Base-by-base conservation (phyloP, 2,329 filamentous ascomycete genomes). In the Calonectria crousiana region DNA sequence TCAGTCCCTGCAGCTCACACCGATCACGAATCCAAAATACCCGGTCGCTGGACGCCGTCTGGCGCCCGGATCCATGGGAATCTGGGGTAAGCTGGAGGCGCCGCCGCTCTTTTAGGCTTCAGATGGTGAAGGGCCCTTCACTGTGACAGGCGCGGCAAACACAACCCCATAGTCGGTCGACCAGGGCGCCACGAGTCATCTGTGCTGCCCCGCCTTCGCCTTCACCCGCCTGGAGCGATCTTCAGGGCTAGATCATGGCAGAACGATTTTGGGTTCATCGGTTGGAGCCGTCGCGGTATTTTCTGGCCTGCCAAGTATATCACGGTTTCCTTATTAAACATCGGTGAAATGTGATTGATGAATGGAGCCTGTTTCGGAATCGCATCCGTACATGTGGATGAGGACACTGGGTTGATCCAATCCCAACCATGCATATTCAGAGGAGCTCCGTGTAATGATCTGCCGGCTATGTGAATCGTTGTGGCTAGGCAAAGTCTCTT, bases 61-160 rank as follows among this genome's bases (percentile, higher is more conserved):
- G 62, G 20, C 60, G 71, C 69, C 73, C 72, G 69, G 66, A n/a
- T 56, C 36, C 41, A 62, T 70, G 70, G 70, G 60, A 75, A 73
- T 73, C 70, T 69, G 70, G 73, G 73, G 73, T 69, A 75, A 72
- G 38, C 51, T 58, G 26, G 60, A 44, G 58, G 74, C 73, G 64
- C 66, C 71, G 62, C 67, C 36, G 72, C 77, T 69, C 49, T 38
- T 78, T 77, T 67, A 38, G 74, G 67, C 18, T 66, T 28, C 65
- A 67, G 68, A 72, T 80, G 79, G 79, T 80, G 79, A 74, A 64
- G 77, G 73, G 78, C 62, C 67, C 72, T 72, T 60, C 51, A 26
- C 65, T 72, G 66, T 80, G 52, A 80, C 65, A 80, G 79, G 79
- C 44, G 79, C 79, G 78, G 79, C 77, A 80, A 78, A 69, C 34